Percentiles rank a stretch among this genome's conserved stretches.
These are phyloP conservation scores for Paramecium pentaurelia DNA, from an alignment of 73 alveolate species.

Conservation along the genomic window DNA sequence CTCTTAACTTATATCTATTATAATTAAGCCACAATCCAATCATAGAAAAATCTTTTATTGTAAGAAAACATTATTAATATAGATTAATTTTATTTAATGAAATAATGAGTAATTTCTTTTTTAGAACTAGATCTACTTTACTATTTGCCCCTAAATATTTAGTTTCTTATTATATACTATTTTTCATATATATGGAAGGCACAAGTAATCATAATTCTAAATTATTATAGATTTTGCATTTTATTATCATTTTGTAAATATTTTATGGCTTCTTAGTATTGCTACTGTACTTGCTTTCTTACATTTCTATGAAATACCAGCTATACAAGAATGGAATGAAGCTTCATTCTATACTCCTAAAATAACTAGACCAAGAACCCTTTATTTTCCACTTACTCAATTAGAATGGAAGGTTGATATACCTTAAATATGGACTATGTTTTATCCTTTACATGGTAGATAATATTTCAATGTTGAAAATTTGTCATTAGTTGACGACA, in stretches of 20 bases:
- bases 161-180: background rate
- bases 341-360: slow-evolving; percentile 51
- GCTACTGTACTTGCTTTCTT: background rate
- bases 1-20: background rate
- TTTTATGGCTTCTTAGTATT: background rate
- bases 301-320: slow-evolving; percentile 56
- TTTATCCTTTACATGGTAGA: slow-evolving; percentile 61
- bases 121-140: slow-evolving; percentile 54
- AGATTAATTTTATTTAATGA: slow-evolving; percentile 40
- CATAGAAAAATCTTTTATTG: background rate
- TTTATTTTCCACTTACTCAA: slow-evolving; percentile 36
- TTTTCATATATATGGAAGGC: slow-evolving; percentile 9
- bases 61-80: background rate
- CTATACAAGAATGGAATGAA: slow-evolving; percentile 41
- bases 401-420: slow-evolving; percentile 51
- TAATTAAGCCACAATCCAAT: background rate
- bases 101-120: slow-evolving; percentile 28
- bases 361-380: slow-evolving; percentile 35
- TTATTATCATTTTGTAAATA: background rate
- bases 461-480: background rate
- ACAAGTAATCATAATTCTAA: background rate
- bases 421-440: slow-evolving; percentile 62
- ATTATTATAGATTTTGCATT: background rate
- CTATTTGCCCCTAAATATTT: slow-evolving; percentile 14
- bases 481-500: slow-evolving; percentile 24